A percentile compares a stretch with the other conserved stretches of the same genome.
These are phyloP conservation scores for Monosporascus sp. DNA, from an alignment of 2,329 filamentous ascomycete genomes.

Conservation along the genomic window DNA sequence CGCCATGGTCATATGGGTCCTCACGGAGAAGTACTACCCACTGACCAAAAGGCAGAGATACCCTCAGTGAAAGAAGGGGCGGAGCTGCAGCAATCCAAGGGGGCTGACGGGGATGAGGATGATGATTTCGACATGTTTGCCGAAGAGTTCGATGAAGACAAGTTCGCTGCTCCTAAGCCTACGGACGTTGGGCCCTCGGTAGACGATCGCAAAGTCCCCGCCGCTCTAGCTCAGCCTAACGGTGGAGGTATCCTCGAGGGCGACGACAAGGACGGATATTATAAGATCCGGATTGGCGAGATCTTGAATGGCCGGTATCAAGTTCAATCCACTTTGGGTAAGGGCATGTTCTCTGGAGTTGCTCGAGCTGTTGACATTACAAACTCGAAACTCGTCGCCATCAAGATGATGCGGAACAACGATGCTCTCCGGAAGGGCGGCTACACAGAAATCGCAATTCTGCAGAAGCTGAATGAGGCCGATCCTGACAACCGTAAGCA, in stretches of 20 bases:
- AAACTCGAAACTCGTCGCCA: slow-evolving; percentile 73
- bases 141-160: slow-evolving; percentile 66
- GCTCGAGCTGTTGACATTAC: slow-evolving; percentile 77
- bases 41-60: slow-evolving; percentile 25
- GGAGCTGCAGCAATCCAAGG: slow-evolving; percentile 38
- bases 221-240: slow-evolving; percentile 43
- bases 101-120: slow-evolving; percentile 44
- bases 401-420: slow-evolving; percentile 98
- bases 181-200: slow-evolving; percentile 31
- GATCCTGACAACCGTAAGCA: slow-evolving; percentile 90
- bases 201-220: slow-evolving; percentile 41
- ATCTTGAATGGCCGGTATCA: slow-evolving; percentile 85
- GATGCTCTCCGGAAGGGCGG: slow-evolving; percentile 88
- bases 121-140: slow-evolving; percentile 89
- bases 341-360: slow-evolving; percentile 96
- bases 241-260: slow-evolving; percentile 80
- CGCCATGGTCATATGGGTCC: slow-evolving; percentile 45
- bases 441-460: slow-evolving; percentile 87
- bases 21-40: slow-evolving; percentile 52
- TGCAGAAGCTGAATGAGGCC: slow-evolving; percentile 78
- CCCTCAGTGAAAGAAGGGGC: slow-evolving; percentile 29
- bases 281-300: slow-evolving; percentile 90
- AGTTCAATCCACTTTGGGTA: slow-evolving; percentile 79
- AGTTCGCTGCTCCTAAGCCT: slow-evolving; percentile 51
- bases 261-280: slow-evolving; percentile 92